Conservation (phyloP, 2,329 filamentous ascomycete species). For the Penicillium sp. region DNA sequence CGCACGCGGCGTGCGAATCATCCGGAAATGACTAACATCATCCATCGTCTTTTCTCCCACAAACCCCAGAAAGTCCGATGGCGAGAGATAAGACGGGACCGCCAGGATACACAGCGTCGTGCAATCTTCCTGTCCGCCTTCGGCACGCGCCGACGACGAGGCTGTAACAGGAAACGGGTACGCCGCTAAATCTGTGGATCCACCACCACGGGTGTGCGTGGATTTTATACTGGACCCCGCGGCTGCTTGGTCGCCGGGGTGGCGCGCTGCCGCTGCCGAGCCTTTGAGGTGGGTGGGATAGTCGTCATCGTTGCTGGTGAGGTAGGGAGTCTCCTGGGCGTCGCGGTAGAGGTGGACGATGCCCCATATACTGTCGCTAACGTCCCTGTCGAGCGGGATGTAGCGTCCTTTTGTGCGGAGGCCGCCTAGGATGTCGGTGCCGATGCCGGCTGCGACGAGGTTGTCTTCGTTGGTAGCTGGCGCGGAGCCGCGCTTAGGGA, state of each 20-base stretch:
- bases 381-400: constrained; percentile 64
- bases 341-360: constrained; percentile 93
- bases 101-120: constrained; percentile 90
- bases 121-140: constrained; percentile 58
- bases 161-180: constrained; percentile 19
- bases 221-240: neutral
- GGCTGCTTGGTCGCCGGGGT: constrained; percentile 19
- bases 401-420: constrained; percentile 80
- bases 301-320: constrained; percentile 48
- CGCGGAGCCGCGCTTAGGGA: constrained; percentile 15
- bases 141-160: constrained; percentile 12
- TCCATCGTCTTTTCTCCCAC: constrained; percentile 83
- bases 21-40: constrained; percentile 86
- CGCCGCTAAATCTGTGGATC: constrained; percentile 8
- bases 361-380: constrained; percentile 83
- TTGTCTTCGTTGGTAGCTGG: constrained; percentile 41
- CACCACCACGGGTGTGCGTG: neutral
- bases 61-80: constrained; percentile 86
- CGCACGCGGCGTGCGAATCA: constrained; percentile 83
- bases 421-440: constrained; percentile 56
- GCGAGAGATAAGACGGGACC: constrained; percentile 89
- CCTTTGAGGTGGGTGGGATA: constrained; percentile 44
- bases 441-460: constrained; percentile 47
- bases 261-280: constrained; percentile 35
- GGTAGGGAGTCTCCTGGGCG: constrained; percentile 65